Evolutionary conservation across 495 filamentous ascomycete species (phyloP), one percentile per base, ranked within the genome.

Genomic region (Parathielavia hyrcaniae): DNA sequence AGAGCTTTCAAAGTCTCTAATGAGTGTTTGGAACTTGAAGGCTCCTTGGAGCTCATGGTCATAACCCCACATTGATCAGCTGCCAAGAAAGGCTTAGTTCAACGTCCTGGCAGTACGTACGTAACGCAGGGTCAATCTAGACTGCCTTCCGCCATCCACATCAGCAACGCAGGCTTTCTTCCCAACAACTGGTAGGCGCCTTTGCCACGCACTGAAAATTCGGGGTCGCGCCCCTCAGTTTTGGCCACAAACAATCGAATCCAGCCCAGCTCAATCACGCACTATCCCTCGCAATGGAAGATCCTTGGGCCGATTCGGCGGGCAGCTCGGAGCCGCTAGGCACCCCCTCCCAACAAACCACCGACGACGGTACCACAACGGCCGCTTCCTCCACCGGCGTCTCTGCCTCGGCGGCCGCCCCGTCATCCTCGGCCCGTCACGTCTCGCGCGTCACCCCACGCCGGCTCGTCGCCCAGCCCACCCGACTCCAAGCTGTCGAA

Each of bases 401-500:
- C n/a, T 16, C 60, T n/a, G 47, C 54, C 47, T 13, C 38, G 13
- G 4, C 53, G 23, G 23, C 61, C 17, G 44, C 51, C 39, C 23
- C 60, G n/a, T 14, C 54, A 50, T 69, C 78, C 26, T 75, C 75
- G 59, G 69, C 79, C 19, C 13, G 6, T 17, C 65, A 66, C 35
- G 61, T 70, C 47, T 70, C 67, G 11, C 69, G 72, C 58, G 49
- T 64, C 64, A 85, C 81, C 23, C 83, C 80, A 36, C 86, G 89
- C 53, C 88, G 88, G 62, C 79, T 90, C 61, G 88, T 83, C 67
- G 86, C 88, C 40, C 90, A 93, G 68, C 80, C 87, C 36, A 95
- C 89, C 40, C 83, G 83, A 44, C 80, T 97, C 48, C 87, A 97
- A 75, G 89, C 90, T 35, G 85, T 95, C 59, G 90, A 92, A 65